Evolutionary conservation across 148 eudicot genomes (phyloP), one percentile per base, ranked within the genome.

Genomic region (Diospyros lotus): DNA sequence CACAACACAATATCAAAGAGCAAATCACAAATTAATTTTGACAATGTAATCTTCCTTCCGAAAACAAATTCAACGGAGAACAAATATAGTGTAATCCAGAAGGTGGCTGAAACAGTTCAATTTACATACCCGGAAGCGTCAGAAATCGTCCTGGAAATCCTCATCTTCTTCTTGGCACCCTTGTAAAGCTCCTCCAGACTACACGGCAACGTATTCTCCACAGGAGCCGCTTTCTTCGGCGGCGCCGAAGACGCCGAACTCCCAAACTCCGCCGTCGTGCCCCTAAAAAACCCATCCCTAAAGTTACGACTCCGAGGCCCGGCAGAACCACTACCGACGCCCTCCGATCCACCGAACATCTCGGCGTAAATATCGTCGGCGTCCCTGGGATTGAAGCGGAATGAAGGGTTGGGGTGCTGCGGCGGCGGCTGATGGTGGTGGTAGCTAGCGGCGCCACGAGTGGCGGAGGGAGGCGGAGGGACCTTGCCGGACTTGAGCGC

Each of bases 301-400:
- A 68, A 76, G 9, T 59, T 64, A 68, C 80, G 73, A 41, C 72
- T 71, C 60, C 88, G 63, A 58, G 84, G 76, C 10, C 76, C 51
- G 8, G 82, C 59, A 1, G 79, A 68, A 3, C 75, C 80, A 18
- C 67, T 68, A 4, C 71, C 74, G 12, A 55, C 79, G 10, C 76
- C 74, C 39, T 76, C 77, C 28, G 77, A 75, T 9, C 84, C 91
- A 9, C 82, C 87, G 68, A 93, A 93, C 63, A 93, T 17, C 69
- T 93, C 98, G 0, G 90, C 97, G 67, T 91, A 93, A 2, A 93
- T 93, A 81, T 93, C 98, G 50, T 93, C 94, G 0, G 98, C 98
- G 64, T 91, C 86, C 73, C 98, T 75, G 4, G 98, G 96, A 73
- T 91, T 91, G 65, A 91, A 93, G 72, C 87, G 58, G 71, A 88